Percentiles rank a stretch among this genome's conserved stretches.
Evolutionary conservation across 1,284 basidiomycete species (phyloP).

Genomic region (Neolentinus lepideus): DNA sequence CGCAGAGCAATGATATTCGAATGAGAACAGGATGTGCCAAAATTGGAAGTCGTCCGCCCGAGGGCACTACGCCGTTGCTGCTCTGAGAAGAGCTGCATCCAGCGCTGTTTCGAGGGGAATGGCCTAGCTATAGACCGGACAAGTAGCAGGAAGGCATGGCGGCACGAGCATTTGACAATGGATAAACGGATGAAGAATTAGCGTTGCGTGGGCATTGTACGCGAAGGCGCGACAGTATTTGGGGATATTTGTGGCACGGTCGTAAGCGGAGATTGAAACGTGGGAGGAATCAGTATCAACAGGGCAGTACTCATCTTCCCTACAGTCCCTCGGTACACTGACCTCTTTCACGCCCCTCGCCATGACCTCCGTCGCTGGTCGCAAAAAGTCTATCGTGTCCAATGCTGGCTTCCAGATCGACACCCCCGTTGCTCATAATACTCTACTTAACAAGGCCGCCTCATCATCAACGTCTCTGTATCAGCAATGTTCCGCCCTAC

Average conservation of each 20-base stretch:
- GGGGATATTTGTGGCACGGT: not conserved
- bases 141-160: too few species aligned
- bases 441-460: slow-evolving; percentile 80
- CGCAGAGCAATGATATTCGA: not conserved
- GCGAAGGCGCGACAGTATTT: not conserved
- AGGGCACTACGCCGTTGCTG: not conserved
- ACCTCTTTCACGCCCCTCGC: slow-evolving; percentile 13
- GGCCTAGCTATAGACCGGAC: not conserved
- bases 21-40: not conserved
- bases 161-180: too few species aligned
- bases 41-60: not conserved
- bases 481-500: slow-evolving; percentile 77
- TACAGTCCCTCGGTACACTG: slow-evolving; percentile 6
- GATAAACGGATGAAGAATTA: too few species aligned
- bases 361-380: slow-evolving; percentile 66
- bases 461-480: slow-evolving; percentile 79
- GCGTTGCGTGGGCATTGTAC: not conserved
- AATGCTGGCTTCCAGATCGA: slow-evolving; percentile 62
- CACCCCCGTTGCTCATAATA: slow-evolving; percentile 68
- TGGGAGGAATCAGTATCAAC: not conserved
- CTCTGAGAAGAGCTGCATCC: too few species aligned
- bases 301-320: slow-evolving; percentile 1
- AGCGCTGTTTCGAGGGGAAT: too few species aligned
- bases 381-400: slow-evolving; percentile 77
- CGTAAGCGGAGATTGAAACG: slow-evolving; percentile 1